Percentiles rank a stretch among this genome's conserved stretches.
Evolutionary conservation across 345 rosid genomes (phyloP).

Genomic region (Populus pruinosa): DNA sequence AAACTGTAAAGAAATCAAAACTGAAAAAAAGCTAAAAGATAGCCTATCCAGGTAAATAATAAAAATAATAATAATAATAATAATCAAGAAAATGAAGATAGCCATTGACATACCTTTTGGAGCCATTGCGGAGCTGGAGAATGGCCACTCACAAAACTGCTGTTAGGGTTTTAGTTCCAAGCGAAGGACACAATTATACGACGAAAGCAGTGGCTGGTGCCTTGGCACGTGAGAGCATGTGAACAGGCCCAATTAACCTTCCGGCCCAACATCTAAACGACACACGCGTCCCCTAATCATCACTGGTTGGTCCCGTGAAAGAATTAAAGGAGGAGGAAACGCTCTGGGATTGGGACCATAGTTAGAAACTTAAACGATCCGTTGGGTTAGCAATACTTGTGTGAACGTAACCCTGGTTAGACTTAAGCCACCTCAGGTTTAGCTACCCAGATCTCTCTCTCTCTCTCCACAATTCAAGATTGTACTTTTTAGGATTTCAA

Average conservation of each 20-base stretch:
- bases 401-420: slow-evolving; percentile 4
- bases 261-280: not conserved
- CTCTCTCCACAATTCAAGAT: not conserved
- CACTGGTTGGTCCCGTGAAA: not conserved
- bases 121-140: not conserved
- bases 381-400: not conserved
- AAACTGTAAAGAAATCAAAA: not conserved
- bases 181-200: not conserved
- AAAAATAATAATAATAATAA: not conserved
- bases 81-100: not conserved
- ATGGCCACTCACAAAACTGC: not conserved
- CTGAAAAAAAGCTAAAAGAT: not conserved
- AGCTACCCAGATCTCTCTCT: not conserved
- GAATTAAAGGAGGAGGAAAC: not conserved
- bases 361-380: not conserved
- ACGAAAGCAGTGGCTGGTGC: not conserved
- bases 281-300: not conserved
- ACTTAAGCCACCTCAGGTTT: not conserved
- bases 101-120: not conserved
- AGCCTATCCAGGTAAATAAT: not conserved
- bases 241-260: not conserved
- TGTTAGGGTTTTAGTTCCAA: not conserved
- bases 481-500: not conserved
- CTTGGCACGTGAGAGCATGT: not conserved
- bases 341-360: not conserved